Conservation (phyloP, 805 yeast genomes). For the Candida corydali region DNA sequence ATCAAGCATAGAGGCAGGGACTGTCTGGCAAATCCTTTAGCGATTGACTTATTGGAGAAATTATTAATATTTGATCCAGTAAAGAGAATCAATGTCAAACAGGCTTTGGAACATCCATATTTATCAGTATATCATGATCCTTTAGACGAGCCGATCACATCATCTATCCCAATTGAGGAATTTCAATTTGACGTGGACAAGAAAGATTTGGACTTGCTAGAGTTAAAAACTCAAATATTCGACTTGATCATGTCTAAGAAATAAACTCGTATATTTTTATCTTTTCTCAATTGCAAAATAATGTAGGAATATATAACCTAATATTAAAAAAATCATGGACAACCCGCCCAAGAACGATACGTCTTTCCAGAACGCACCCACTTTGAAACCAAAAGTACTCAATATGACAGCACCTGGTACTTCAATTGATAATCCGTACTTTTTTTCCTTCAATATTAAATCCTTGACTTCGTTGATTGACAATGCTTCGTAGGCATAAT, state of each 20-base stretch:
- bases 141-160: constrained; percentile 24
- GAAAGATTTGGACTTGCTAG: constrained; percentile 61
- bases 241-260: constrained; percentile 59
- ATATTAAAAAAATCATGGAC: constrained; percentile 51
- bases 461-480: constrained; percentile 90
- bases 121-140: constrained; percentile 70
- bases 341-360: constrained; percentile 55
- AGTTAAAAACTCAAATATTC: constrained; percentile 69
- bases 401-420: constrained; percentile 97
- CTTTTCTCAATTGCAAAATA: constrained; percentile 72
- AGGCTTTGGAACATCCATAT: constrained; percentile 88
- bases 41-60: constrained; percentile 41
- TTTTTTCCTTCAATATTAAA: constrained; percentile 76
- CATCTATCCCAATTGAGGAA: constrained; percentile 21
- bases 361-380: constrained; percentile 69
- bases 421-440: constrained; percentile 89
- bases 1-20: constrained; percentile 11
- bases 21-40: constrained; percentile 19
- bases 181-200: constrained; percentile 47
- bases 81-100: constrained; percentile 79
- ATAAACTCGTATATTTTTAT: constrained; percentile 19
- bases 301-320: constrained; percentile 76
- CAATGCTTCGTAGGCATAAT: constrained; percentile 92
- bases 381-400: constrained; percentile 91
- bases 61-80: constrained; percentile 87